phyloP scores from a whole-genome alignment of 306 rosid genomes.

The Fagus crenata region DNA sequence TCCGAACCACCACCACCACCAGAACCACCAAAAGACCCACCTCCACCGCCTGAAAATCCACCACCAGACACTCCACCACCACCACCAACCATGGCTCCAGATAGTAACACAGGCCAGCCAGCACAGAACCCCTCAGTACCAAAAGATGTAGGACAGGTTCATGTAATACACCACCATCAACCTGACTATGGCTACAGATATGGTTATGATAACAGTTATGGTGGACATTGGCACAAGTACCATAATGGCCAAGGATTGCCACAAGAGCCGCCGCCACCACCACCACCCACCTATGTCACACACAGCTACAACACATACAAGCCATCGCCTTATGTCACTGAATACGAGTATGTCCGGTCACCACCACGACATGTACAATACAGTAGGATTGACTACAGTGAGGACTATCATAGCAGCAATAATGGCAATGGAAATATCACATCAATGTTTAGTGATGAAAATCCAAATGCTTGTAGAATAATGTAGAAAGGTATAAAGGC shows the following conservation, averaged over 20 bases:
- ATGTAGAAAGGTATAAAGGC: slow-evolving; percentile 34
- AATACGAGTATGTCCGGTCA: slow-evolving; percentile 59
- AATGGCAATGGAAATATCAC: slow-evolving; percentile 48
- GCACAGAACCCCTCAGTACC: slow-evolving; percentile 32
- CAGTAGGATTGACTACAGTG: slow-evolving; percentile 45
- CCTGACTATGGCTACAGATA: slow-evolving; percentile 47
- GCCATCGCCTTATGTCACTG: slow-evolving; percentile 60
- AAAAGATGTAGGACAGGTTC: slow-evolving; percentile 44
- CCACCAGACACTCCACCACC: slow-evolving; percentile 36
- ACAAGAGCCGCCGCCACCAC: slow-evolving; percentile 24
- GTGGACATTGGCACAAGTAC: slow-evolving; percentile 38
- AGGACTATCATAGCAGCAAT: slow-evolving; percentile 40
- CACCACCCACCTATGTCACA: slow-evolving; percentile 42
- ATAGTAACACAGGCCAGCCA: slow-evolving; percentile 30
- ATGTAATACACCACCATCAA: slow-evolving; percentile 42
- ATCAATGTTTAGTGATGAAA: slow-evolving; percentile 87
- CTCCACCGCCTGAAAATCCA: slow-evolving; percentile 36
- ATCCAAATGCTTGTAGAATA: slow-evolving; percentile 87
- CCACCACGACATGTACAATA: slow-evolving; percentile 44
- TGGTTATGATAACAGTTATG: slow-evolving; percentile 34
- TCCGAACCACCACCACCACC: slow-evolving; percentile 18
- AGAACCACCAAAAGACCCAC: slow-evolving; percentile 38
- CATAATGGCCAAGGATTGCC: slow-evolving; percentile 38
- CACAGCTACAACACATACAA: slow-evolving; percentile 67
- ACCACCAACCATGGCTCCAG: slow-evolving; percentile 23